Base-by-base conservation (phyloP, 2,329 filamentous ascomycete genomes). In the Botrytis galanthina region DNA sequence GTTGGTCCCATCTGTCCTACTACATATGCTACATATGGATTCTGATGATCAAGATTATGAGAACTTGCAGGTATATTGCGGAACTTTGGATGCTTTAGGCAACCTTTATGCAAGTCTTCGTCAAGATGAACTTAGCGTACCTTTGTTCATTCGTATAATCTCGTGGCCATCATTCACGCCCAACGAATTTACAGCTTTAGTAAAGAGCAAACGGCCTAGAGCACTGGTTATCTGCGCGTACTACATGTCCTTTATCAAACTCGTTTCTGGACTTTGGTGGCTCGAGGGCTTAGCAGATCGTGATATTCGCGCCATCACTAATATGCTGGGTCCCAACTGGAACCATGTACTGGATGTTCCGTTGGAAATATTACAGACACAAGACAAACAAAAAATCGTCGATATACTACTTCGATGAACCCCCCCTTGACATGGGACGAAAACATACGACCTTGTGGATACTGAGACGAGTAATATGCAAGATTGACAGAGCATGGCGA, bases 51-150 rank as follows among this genome's bases (percentile, higher is more conserved):
- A 76, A 26, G 79, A 80, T 60, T 78, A 75, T 60, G 51, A 62
- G n/a, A 59, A 76, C 37, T 73, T 80, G 3, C 64, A 77, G 62
- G 32, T 54, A 14, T 80, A 80, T 62, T 79, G 78, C 68, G 66
- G 70, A 35, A 73, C 75, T 16, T 72, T 80, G 1, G 78, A 80
- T 73, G 73, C 73, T 54, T 39, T 80, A 10, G 78, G 78, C 4
- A 70, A 75, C 2, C 74, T 80, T 8, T 80, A 79, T 73, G 79
- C 76, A n/a, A 75, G 75, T 60, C 73, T 80, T 7, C 72, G 73
- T 42, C 75, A 78, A 66, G 77, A 78, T 68, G 79, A 79, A 29
- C 68, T 77, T 26, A 60, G 70, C 1, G 54, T 70, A 29, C 75
- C 71, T 8, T 71, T 80, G 6, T 78, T 63, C 12, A 74, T 80